Evolutionary conservation across 371 early-diverging fungal species (phyloP).

Genomic region (Fennellomyces sp.): DNA sequence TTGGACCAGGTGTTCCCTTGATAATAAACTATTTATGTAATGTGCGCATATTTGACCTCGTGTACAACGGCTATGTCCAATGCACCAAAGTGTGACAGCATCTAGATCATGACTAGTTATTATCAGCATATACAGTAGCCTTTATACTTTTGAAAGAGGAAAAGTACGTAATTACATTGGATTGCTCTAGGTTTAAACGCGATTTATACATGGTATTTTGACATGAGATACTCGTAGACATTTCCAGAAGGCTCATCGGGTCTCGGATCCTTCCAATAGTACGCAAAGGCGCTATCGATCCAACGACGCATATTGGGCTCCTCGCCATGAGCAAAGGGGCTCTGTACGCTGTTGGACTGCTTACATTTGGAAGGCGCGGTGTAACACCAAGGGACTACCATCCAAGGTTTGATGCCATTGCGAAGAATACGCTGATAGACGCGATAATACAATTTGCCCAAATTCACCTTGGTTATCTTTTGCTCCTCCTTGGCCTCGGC

Average conservation of each 20-base stretch:
- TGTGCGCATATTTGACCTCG: too few species aligned
- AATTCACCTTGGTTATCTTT: not conserved
- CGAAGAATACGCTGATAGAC: conserved; percentile 33
- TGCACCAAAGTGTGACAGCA: too few species aligned
- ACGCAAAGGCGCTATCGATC: conserved; percentile 15
- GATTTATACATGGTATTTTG: not conserved
- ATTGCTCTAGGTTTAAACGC: too few species aligned
- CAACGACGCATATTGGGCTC: not conserved
- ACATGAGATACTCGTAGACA: conserved; percentile 7
- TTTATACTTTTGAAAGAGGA: too few species aligned
- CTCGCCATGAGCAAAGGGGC: conserved; percentile 7
- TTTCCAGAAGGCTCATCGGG: conserved; percentile 7
- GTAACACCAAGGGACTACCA: conserved; percentile 53
- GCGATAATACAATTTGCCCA: conserved; percentile 22
- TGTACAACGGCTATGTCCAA: too few species aligned
- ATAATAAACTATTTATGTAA: not conserved
- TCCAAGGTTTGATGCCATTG: conserved; percentile 36
- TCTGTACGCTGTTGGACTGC: conserved; percentile 19
- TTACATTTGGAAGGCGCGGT: conserved; percentile 43
- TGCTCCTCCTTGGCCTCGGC: conserved; percentile 6
- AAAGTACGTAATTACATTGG: not conserved
- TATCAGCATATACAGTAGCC: too few species aligned
- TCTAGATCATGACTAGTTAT: too few species aligned
- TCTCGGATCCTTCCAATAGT: conserved; percentile 1
- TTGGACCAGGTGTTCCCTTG: conserved; percentile 38